These are phyloP conservation scores for Lunasporangiospora selenospora DNA, from an alignment of 192 early-diverging fungal genomes.

Conservation along the genomic window DNA sequence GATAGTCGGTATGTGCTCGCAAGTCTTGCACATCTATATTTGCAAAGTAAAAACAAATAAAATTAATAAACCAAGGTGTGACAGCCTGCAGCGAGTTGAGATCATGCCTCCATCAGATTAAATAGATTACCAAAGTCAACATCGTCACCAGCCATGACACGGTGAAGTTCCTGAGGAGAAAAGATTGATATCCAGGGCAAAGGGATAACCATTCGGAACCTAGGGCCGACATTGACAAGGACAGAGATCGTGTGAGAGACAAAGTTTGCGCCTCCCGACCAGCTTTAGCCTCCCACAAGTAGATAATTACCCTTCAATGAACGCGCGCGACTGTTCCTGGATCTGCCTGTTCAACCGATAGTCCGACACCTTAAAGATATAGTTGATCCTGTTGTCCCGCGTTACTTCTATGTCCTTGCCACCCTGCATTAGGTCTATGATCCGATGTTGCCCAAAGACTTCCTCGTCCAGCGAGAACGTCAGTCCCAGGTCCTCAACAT, in stretches of 20 bases:
- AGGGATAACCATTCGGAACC: conserved; percentile 70
- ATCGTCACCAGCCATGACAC: conserved; percentile 68
- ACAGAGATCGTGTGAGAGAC: neutral
- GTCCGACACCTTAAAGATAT: conserved; percentile 78
- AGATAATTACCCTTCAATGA: conserved; percentile 72
- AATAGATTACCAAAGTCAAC: conserved; percentile 60
- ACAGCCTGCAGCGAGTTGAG: too few species aligned
- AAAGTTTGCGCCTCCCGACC: too few species aligned
- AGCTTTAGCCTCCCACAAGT: too few species aligned
- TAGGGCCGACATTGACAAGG: neutral
- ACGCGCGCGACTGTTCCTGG: conserved; percentile 71
- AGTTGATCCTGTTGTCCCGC: conserved; percentile 56
- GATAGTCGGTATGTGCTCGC: conserved; percentile 65
- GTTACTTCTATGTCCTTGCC: conserved; percentile 58
- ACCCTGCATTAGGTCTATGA: conserved; percentile 28
- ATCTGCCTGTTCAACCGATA: conserved; percentile 78
- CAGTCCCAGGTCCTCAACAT: conserved; percentile 71
- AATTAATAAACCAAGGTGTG: conserved; percentile 6
- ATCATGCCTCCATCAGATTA: neutral
- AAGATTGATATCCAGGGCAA: conserved; percentile 87
- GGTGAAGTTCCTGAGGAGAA: conserved; percentile 85
- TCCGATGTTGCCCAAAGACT: conserved; percentile 55
- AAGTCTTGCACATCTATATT: conserved; percentile 66
- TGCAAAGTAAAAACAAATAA: neutral
- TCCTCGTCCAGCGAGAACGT: conserved; percentile 67